Conservation (phyloP, 192 early-diverging fungal genomes). For the Tieghemiomyces parasiticus region DNA sequence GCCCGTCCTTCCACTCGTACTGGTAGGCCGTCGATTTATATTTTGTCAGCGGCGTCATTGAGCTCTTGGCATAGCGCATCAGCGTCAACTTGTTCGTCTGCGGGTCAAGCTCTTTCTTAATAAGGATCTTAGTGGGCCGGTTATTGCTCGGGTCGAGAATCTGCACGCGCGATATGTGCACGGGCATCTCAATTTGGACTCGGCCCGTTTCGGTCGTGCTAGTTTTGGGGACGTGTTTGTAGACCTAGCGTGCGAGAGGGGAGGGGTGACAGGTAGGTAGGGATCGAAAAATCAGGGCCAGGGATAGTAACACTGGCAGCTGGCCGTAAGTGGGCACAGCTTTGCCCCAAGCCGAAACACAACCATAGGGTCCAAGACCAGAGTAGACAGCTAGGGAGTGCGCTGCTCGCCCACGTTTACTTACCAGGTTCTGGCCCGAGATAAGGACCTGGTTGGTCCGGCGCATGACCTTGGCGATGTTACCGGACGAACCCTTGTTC, state of each 20-base stretch:
- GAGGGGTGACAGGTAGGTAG: background rate
- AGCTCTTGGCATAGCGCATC: background rate
- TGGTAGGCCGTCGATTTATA: background rate
- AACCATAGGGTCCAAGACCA: background rate
- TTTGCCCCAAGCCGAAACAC: background rate
- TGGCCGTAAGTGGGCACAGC: background rate
- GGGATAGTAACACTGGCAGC: background rate
- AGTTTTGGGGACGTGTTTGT: constrained; percentile 9
- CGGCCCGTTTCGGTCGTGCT: background rate
- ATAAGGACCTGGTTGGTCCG: background rate
- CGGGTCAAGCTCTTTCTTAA: background rate
- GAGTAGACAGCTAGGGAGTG: background rate
- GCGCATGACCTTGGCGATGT: background rate
- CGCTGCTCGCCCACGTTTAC: background rate
- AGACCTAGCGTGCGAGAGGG: background rate
- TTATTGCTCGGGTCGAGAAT: background rate
- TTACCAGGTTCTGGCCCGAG: constrained; percentile 4
- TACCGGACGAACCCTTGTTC: constrained; percentile 4
- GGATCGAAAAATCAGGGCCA: background rate
- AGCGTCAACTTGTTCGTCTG: background rate
- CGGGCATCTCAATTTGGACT: constrained; percentile 4
- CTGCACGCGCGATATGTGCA: background rate
- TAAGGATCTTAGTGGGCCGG: background rate
- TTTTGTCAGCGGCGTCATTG: background rate
- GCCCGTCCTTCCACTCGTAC: constrained; percentile 1